These are phyloP conservation scores for Phaseolus coccineus DNA, from an alignment of 331 rosid genomes.

Conservation along the genomic window DNA sequence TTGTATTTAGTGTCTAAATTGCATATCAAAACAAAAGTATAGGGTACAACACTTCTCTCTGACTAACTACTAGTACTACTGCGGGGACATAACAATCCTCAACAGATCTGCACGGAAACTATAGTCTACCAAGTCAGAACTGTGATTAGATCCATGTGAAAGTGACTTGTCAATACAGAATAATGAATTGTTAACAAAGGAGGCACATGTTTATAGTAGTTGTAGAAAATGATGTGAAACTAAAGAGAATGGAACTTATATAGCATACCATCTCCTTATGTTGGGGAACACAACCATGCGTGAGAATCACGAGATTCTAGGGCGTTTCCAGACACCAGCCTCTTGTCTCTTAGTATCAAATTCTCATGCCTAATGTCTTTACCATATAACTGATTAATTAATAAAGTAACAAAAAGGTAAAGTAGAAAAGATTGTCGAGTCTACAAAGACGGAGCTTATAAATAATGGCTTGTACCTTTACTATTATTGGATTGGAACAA, in stretches of 20 bases:
- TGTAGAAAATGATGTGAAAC: slow-evolving; percentile 35
- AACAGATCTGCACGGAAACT: background rate
- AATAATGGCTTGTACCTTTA: background rate
- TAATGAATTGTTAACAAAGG: background rate
- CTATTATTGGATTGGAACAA: slow-evolving; percentile 16
- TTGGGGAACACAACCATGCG: slow-evolving; percentile 25
- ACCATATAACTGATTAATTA: background rate
- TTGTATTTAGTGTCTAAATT: background rate
- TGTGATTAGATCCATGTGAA: background rate
- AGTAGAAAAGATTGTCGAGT: slow-evolving; percentile 26
- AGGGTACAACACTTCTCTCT: background rate
- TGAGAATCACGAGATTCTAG: slow-evolving; percentile 27
- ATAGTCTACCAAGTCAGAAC: background rate
- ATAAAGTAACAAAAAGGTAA: background rate
- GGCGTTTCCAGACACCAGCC: background rate
- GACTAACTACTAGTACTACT: background rate
- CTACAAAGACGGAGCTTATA: background rate
- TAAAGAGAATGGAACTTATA: background rate
- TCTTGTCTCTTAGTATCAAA: slow-evolving; percentile 15
- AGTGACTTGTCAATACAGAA: slow-evolving; percentile 17
- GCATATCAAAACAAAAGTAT: background rate
- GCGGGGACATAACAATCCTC: background rate
- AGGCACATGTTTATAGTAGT: background rate
- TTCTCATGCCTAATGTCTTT: slow-evolving; percentile 16
- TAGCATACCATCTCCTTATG: slow-evolving; percentile 14